phyloP scores from a whole-genome alignment of 2,329 filamentous ascomycete species.

The Aureobasidium mangrovei region DNA sequence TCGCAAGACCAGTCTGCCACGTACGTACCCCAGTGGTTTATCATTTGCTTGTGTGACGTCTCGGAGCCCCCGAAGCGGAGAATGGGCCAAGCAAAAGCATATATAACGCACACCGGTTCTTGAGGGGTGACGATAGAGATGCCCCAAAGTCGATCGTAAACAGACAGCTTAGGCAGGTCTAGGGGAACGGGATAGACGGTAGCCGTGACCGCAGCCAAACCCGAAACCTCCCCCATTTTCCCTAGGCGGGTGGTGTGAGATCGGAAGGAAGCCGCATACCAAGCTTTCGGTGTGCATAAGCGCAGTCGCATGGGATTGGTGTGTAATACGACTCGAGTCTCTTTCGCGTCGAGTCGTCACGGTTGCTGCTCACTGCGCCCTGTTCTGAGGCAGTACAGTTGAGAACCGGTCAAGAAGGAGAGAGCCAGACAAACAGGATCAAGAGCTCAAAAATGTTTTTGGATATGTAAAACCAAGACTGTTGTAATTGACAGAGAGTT shows the following conservation, averaged over 20 bases:
- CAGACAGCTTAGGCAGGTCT: background rate
- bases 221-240: slow-evolving; percentile 1
- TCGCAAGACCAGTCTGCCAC: background rate
- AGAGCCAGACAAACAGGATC: no score
- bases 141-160: background rate
- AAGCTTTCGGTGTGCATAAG: slow-evolving; percentile 8
- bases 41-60: background rate
- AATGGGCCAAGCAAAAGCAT: background rate
- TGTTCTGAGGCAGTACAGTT: background rate
- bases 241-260: background rate
- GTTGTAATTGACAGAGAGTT: background rate
- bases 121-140: slow-evolving; percentile 2
- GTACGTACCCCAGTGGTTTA: background rate
- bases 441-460: no score
- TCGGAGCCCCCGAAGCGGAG: background rate
- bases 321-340: background rate
- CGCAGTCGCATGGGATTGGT: background rate
- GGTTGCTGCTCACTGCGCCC: background rate
- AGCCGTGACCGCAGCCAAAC: no score
- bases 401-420: background rate
- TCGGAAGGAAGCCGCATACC: background rate
- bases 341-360: background rate
- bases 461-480: no score
- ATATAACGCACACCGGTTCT: background rate
- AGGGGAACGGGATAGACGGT: no score